Conservation (phyloP, 2,329 filamentous ascomycete species). For the Xylariaceae sp. region DNA sequence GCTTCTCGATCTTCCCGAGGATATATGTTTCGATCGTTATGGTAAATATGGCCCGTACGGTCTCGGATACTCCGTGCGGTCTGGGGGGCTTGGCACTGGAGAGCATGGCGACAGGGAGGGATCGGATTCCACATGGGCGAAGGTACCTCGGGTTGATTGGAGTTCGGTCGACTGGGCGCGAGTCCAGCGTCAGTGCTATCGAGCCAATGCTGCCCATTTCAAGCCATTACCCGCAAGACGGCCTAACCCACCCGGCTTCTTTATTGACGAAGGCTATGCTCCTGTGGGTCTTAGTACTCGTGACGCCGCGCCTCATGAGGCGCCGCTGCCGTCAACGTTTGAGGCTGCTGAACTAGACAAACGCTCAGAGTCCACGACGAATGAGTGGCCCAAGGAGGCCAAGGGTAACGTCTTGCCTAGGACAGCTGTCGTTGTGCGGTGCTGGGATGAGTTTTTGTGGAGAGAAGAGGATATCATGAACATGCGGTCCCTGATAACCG, state of each 20-base stretch:
- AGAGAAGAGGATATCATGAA: slow-evolving; percentile 76
- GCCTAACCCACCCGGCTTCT: slow-evolving; percentile 48
- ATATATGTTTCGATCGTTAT: slow-evolving; percentile 90
- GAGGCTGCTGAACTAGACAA: slow-evolving; percentile 23
- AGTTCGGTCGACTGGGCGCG: slow-evolving; percentile 73
- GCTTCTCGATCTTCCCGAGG: slow-evolving; percentile 69
- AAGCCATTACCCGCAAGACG: slow-evolving; percentile 41
- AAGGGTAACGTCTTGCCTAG: slow-evolving; percentile 42
- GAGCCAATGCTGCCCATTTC: slow-evolving; percentile 68
- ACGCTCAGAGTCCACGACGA: slow-evolving; percentile 13
- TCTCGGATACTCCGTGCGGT: slow-evolving; percentile 73
- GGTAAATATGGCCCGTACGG: slow-evolving; percentile 87
- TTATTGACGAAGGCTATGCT: slow-evolving; percentile 38
- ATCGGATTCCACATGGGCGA: slow-evolving; percentile 72
- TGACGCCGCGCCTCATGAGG: slow-evolving; percentile 23
- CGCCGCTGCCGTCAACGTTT: slow-evolving; percentile 12
- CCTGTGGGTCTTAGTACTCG: slow-evolving; percentile 26
- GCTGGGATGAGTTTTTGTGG: slow-evolving; percentile 78
- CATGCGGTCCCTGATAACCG: slow-evolving; percentile 76
- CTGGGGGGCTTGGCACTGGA: slow-evolving; percentile 79
- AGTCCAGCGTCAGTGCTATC: slow-evolving; percentile 68
- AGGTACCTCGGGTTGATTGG: slow-evolving; percentile 70
- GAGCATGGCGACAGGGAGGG: slow-evolving; percentile 80
- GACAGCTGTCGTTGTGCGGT: slow-evolving; percentile 76
- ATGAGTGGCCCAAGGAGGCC: slow-evolving; percentile 18